A percentile compares a stretch with the other conserved stretches of the same genome.
These are phyloP conservation scores for Mycena crocata DNA, from an alignment of 768 basidiomycete genomes.

Conservation along the genomic window DNA sequence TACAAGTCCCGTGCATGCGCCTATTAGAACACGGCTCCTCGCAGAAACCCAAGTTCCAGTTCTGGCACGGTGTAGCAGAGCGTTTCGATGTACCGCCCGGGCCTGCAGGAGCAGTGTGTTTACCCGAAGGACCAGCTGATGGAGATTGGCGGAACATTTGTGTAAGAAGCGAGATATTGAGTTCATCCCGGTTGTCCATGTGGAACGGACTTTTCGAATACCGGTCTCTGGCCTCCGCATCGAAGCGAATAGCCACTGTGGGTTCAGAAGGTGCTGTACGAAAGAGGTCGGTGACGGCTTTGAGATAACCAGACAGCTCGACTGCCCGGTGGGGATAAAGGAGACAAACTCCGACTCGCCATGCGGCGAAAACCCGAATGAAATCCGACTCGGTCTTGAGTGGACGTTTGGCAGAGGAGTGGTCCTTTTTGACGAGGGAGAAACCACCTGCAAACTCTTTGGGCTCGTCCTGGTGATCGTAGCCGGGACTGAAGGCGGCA, in stretches of 20 bases:
- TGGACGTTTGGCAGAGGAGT: neutral
- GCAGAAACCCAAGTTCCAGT: constrained; percentile 31
- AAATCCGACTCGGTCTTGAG: constrained; percentile 27
- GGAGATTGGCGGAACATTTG: neutral
- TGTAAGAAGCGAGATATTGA: neutral
- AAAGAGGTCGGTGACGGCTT: constrained; percentile 25
- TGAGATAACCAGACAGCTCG: constrained; percentile 18
- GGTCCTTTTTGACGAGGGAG: constrained; percentile 28
- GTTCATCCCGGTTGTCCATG: constrained; percentile 12
- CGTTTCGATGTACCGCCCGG: neutral
- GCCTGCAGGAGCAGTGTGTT: neutral
- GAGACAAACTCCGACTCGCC: constrained; percentile 14
- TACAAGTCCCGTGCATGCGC: constrained; percentile 28
- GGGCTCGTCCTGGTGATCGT: constrained; percentile 33
- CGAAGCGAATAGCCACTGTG: constrained; percentile 19
- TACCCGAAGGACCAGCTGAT: neutral
- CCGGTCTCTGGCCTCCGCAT: constrained; percentile 17
- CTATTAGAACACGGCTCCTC: constrained; percentile 24
- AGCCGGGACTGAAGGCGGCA: constrained; percentile 26
- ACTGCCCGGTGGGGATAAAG: constrained; percentile 26
- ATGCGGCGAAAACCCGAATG: constrained; percentile 30
- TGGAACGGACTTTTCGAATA: constrained; percentile 26
- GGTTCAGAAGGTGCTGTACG: constrained; percentile 10
- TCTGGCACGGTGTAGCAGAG: constrained; percentile 9
- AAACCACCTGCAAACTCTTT: constrained; percentile 31